These are phyloP conservation scores for Lasiosphaeris hirsuta DNA, from an alignment of 495 filamentous ascomycete genomes.

Conservation along the genomic window DNA sequence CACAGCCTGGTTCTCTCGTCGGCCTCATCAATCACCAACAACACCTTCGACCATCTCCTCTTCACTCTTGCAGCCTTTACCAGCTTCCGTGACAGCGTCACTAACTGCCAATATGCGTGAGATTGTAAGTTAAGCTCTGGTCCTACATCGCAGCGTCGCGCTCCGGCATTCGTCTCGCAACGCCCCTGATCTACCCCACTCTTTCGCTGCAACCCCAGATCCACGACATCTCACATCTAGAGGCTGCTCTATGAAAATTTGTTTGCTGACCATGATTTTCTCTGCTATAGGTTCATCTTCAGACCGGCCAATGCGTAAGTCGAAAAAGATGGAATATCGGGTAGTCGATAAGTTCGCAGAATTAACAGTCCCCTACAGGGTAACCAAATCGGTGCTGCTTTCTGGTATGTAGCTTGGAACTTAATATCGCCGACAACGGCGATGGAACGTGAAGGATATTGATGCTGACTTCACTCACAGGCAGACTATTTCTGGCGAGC, in stretches of 20 bases:
- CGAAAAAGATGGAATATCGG: constrained; percentile 19
- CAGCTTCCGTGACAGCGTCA: constrained; percentile 26
- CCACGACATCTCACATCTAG: constrained; percentile 47
- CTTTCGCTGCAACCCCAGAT: constrained; percentile 79
- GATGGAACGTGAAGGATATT: neutral
- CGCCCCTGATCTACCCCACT: constrained; percentile 39
- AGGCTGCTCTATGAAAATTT: constrained; percentile 12
- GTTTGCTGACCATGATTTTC: constrained; percentile 39
- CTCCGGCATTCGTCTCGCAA: constrained; percentile 45
- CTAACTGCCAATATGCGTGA: constrained; percentile 74
- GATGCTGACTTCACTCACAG: constrained; percentile 22
- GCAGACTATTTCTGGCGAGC: constrained; percentile 97
- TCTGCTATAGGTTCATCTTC: constrained; percentile 83
- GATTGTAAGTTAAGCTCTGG: constrained; percentile 65
- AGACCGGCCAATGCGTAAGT: constrained; percentile 99
- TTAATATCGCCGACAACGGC: neutral
- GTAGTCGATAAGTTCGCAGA: constrained; percentile 8
- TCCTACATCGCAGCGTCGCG: constrained; percentile 62
- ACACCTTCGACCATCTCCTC: constrained; percentile 7
- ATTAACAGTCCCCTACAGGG: constrained; percentile 56
- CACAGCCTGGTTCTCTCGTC: constrained; percentile 19
- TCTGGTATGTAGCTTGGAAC: constrained; percentile 59
- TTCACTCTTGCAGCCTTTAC: constrained; percentile 23
- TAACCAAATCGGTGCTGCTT: constrained; percentile 99
- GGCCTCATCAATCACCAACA: constrained; percentile 7